Evolutionary conservation across 345 rosid species (phyloP), one percentile per base, ranked within the genome.

Genomic region (Bruguiera parviflora): DNA sequence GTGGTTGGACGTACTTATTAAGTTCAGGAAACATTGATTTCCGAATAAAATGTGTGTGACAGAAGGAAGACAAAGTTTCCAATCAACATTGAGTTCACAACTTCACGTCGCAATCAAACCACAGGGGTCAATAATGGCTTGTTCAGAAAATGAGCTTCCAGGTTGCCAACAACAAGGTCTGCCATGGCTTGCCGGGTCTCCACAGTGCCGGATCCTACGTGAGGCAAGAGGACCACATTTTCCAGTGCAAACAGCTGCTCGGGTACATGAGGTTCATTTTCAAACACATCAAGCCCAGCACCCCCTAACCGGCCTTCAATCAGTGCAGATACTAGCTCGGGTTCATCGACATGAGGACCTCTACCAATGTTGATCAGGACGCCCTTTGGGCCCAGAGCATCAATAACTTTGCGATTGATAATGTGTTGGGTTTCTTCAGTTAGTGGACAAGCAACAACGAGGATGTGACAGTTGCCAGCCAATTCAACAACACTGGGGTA

Each of bases 221-320:
- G 89, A 19, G 92, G 88, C 76, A 70, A 66, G 31, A 87, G 74
- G 22, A 87, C 86, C 15, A 83, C 87, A 61, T 83, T 87, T 22
- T 82, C 79, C 9, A 83, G 72, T 58, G 49, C 64, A 8, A 83
- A 68, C 65, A 83, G 72, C 52, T 85, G 65, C 69, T 83, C 84
- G 0, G 87, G 86, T 21, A 77, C 84, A 5, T 80, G 72, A 20
- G 89, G 87, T 64, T 87, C 92, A n/a, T 85, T 75, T 63, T 78
- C 82, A 21, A 71, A 87, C 27, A 87, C 89, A 62, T 85, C 89
- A 3, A 87, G 83, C 20, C 91, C 87, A 0, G 87, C 91, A 31
- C 89, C 87, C 8, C 83, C 86, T 39, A 84, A 63, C 63, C 92
- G 78, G 25, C 88, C 84, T 68, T 87, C 86, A 0, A 77, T 71